Conservation (phyloP, 805 yeast species). For the Candida patagonica region DNA sequence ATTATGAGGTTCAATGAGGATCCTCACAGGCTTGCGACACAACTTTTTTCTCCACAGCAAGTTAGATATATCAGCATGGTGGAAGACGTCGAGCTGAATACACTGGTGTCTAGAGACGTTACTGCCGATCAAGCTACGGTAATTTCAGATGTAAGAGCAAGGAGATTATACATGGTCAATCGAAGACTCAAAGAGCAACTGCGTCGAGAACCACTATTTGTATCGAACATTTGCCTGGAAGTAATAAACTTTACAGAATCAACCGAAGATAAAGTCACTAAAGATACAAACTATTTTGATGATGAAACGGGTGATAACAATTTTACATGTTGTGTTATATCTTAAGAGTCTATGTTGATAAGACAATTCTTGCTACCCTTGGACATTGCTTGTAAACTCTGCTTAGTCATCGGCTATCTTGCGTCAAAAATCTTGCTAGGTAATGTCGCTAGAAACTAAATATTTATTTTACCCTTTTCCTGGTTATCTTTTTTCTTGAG, state of each 20-base stretch:
- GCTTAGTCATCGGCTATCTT: no score
- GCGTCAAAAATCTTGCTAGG: no score
- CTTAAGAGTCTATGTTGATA: no score
- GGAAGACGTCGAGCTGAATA: not conserved
- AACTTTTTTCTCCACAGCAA: no score
- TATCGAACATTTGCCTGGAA: conserved; percentile 14
- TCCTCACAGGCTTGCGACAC: no score
- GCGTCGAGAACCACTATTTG: conserved; percentile 11
- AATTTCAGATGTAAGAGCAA: conserved; percentile 4
- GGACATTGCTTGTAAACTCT: no score
- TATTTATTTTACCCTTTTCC: no score
- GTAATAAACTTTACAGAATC: conserved; percentile 9
- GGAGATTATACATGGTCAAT: conserved; percentile 12
- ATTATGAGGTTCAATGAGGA: no score
- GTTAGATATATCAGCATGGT: no score
- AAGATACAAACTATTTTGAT: conserved; percentile 8
- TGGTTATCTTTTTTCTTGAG: no score
- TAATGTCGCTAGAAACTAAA: no score
- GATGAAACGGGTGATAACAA: conserved; percentile 1
- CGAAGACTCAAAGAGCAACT: conserved; percentile 13
- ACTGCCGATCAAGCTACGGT: not conserved
- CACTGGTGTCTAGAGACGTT: not conserved
- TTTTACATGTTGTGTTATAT: conserved; percentile 1
- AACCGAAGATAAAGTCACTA: conserved; percentile 9
- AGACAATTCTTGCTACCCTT: no score